Percentiles rank a stretch among this genome's conserved stretches.
Conservation (phyloP, 2,329 filamentous ascomycete species). For the Paecilomyces sp. region DNA sequence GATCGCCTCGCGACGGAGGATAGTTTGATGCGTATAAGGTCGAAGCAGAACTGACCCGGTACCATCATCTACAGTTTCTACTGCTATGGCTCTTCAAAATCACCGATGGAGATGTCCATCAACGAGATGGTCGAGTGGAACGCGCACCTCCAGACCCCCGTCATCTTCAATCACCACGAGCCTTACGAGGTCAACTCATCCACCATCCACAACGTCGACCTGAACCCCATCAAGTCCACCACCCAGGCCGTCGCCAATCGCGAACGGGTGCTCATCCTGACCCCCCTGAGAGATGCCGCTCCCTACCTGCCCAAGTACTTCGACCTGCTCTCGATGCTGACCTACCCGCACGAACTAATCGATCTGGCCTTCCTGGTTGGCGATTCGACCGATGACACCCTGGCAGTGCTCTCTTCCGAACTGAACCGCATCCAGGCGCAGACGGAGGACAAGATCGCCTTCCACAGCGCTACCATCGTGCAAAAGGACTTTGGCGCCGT, state of each 20-base stretch:
- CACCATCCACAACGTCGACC: constrained; percentile 70
- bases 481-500: constrained; percentile 83
- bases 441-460: constrained; percentile 66
- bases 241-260: constrained; percentile 69
- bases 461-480: constrained; percentile 76
- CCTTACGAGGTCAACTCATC: constrained; percentile 76
- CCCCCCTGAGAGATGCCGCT: constrained; percentile 84
- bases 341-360: constrained; percentile 91
- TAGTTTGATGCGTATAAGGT: background rate
- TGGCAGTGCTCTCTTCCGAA: constrained; percentile 78
- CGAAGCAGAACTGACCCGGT: background rate
- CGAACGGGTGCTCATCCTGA: constrained; percentile 85
- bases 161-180: constrained; percentile 92
- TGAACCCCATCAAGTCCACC: constrained; percentile 79
- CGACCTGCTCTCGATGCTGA: constrained; percentile 79
- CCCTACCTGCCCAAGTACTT: constrained; percentile 82
- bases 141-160: constrained; percentile 79
- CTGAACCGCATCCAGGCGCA: constrained; percentile 80
- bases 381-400: constrained; percentile 84
- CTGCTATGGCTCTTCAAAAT: constrained; percentile 90
- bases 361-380: constrained; percentile 92
- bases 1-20: background rate
- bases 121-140: constrained; percentile 91
- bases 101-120: constrained; percentile 89
- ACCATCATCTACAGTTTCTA: constrained; percentile 62